Evolutionary conservation across 2,329 filamentous ascomycete genomes (phyloP).

Genomic region (Shiraia bambusicola): DNA sequence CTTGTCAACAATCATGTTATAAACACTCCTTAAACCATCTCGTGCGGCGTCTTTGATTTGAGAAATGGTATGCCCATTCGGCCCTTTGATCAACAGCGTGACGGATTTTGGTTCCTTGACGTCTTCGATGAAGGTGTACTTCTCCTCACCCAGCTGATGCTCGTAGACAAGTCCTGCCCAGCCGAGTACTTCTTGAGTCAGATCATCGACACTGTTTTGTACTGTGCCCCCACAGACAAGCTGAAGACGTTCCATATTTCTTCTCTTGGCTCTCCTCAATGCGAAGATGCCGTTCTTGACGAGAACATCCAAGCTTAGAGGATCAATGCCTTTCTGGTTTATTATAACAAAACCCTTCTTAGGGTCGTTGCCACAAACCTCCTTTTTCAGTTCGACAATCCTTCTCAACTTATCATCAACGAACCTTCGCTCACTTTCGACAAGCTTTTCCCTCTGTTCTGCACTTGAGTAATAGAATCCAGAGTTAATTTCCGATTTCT

Average conservation of each 20-base stretch:
- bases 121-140: slow-evolving; percentile 98
- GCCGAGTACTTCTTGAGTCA: slow-evolving; percentile 82
- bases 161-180: slow-evolving; percentile 98
- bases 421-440: slow-evolving; percentile 93
- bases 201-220: slow-evolving; percentile 95
- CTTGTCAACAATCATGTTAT: slow-evolving; percentile 99
- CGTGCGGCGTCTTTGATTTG: slow-evolving; percentile 96
- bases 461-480: slow-evolving; percentile 98
- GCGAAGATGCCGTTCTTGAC: slow-evolving; percentile 98
- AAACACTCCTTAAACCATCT: slow-evolving; percentile 91
- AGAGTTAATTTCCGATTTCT: slow-evolving; percentile 99
- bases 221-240: slow-evolving; percentile 87
- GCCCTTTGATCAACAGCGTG: slow-evolving; percentile 95
- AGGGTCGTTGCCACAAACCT: slow-evolving; percentile 88
- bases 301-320: slow-evolving; percentile 89
- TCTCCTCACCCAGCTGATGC: slow-evolving; percentile 96
- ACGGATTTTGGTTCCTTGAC: slow-evolving; percentile 99
- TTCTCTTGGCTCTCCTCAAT: slow-evolving; percentile 88
- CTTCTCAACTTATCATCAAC: slow-evolving; percentile 96
- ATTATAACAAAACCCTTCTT: slow-evolving; percentile 97
- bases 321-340: slow-evolving; percentile 99
- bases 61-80: slow-evolving; percentile 92
- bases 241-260: slow-evolving; percentile 98
- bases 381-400: slow-evolving; percentile 97
- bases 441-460: slow-evolving; percentile 94